phyloP scores from a whole-genome alignment of 495 filamentous ascomycete species.

The Elasticomyces elasticus region DNA sequence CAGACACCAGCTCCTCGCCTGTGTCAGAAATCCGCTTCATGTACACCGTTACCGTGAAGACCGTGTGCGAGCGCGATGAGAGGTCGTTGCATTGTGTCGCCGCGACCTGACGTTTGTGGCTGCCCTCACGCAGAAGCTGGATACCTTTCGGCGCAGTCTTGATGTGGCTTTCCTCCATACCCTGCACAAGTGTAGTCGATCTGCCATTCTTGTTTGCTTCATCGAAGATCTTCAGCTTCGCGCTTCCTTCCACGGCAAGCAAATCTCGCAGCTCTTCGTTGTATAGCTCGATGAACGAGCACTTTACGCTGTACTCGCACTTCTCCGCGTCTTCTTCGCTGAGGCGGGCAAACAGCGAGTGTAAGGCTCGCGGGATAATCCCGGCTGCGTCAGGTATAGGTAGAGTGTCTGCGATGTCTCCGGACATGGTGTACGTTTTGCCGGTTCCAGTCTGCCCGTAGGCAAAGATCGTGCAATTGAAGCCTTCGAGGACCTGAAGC shows the following conservation, averaged over 20 bases:
- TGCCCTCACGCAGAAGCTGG: constrained; percentile 78
- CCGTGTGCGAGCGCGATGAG: constrained; percentile 88
- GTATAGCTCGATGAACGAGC: constrained; percentile 96
- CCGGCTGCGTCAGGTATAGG: constrained; percentile 83
- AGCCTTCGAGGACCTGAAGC: constrained; percentile 78
- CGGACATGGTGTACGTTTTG: constrained; percentile 99
- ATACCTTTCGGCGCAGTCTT: constrained; percentile 75
- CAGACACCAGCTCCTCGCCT: constrained; percentile 83
- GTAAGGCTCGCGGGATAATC: constrained; percentile 82
- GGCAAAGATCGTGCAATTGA: constrained; percentile 97
- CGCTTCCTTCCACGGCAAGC: constrained; percentile 64
- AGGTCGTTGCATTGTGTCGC: constrained; percentile 98
- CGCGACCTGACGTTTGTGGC: constrained; percentile 87
- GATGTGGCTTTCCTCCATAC: constrained; percentile 94
- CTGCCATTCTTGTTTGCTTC: constrained; percentile 76
- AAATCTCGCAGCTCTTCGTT: constrained; percentile 94
- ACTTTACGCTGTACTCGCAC: constrained; percentile 82
- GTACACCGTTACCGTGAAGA: constrained; percentile 88
- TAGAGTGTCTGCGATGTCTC: constrained; percentile 80
- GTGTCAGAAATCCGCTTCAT: constrained; percentile 72
- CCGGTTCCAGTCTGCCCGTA: constrained; percentile 97
- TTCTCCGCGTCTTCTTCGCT: constrained; percentile 61
- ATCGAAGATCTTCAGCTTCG: constrained; percentile 91
- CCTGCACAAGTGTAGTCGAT: constrained; percentile 74
- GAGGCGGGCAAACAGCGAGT: constrained; percentile 75